These are phyloP conservation scores for Floccularia luteovirens DNA, from an alignment of 768 basidiomycete genomes.

Conservation along the genomic window DNA sequence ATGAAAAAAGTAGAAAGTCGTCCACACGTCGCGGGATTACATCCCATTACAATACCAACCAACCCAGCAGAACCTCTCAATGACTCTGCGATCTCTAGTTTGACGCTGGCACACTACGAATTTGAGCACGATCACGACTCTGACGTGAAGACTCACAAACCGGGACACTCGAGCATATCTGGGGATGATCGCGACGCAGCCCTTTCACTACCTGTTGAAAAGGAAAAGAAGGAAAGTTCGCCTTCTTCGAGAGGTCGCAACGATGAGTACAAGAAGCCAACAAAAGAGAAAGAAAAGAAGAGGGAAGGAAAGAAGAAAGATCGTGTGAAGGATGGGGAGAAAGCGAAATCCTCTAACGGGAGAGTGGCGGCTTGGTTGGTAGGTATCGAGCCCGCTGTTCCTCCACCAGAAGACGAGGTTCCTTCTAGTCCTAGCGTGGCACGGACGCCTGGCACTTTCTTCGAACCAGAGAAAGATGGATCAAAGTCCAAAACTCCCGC, in stretches of 20 bases:
- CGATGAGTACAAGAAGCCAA: too few relatives aligned
- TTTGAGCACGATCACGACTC: slow-evolving; percentile 23
- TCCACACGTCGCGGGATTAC: slow-evolving; percentile 24
- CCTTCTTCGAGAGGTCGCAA: background rate
- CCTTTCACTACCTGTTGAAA: background rate
- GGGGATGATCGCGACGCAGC: slow-evolving; percentile 13
- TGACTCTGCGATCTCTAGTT: slow-evolving; percentile 50
- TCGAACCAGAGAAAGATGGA: background rate
- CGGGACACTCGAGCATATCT: slow-evolving; percentile 21
- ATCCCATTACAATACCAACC: slow-evolving; percentile 21
- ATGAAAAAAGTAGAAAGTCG: slow-evolving; percentile 20
- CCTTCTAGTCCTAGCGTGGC: slow-evolving; percentile 30
- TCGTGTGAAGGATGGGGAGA: slow-evolving; percentile 14
- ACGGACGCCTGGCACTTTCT: slow-evolving; percentile 2
- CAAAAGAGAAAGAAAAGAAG: slow-evolving; percentile 16
- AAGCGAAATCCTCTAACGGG: slow-evolving; percentile 47
- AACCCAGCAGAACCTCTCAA: slow-evolving; percentile 25
- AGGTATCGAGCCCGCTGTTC: slow-evolving; percentile 48
- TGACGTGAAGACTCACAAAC: slow-evolving; percentile 31
- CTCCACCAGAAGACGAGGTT: slow-evolving; percentile 41
- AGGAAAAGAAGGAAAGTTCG: slow-evolving; percentile 9
- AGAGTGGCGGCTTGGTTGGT: slow-evolving; percentile 77
- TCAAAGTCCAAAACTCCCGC: background rate
- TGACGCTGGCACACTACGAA: slow-evolving; percentile 35
- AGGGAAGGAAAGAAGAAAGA: slow-evolving; percentile 14